Base-by-base conservation (phyloP, 345 rosid species). In the Gossypium raimondii region DNA sequence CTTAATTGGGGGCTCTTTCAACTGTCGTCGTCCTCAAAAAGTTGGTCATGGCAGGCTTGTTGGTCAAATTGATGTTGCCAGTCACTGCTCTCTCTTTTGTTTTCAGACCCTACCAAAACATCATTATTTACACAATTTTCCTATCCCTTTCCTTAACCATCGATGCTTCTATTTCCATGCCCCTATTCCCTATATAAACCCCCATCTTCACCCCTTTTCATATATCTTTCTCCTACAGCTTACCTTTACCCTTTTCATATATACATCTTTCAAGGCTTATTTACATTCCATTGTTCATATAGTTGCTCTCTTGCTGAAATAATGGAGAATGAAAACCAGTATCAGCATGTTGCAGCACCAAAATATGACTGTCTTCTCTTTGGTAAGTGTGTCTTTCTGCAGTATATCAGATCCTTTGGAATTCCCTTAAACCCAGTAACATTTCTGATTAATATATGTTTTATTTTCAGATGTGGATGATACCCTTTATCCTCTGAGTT, bases 311-410 rank as follows among this genome's bases (percentile, higher is more conserved):
- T 67, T 22, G 56, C 12, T 67, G 38, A 47, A 47, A 47, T 20
- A 66, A 86, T 86, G 87, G 87, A 60, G 11, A 52, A 67, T 61
- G 82, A 76, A 72, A 66, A 77, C 13, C 77, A 75, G 62, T 76
- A 75, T 51, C 78, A 73, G 65, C 76, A 63, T 74, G 77, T 74
- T 50, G 41, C 82, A 22, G 29, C 69, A 29, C 48, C 92, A 78
- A 88, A 66, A 80, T 94, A 83, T 61, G 97, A 90, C 14, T 89
- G 96, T 22, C 92, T 94, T 73, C 88, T 94, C 68, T 90, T 94
- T 75, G 97, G 94, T 90, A 81, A 83, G 90, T 5, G 41, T 34
- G 41, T 25, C 43, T 72, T 74, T 41, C 20, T 12, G 24, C 41
- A 0, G 50, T 65, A 3, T 10, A 17, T 3, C 20, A 73, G 2